These are phyloP conservation scores for Mentha longifolia DNA, from an alignment of 257 asterid genomes.

Conservation along the genomic window DNA sequence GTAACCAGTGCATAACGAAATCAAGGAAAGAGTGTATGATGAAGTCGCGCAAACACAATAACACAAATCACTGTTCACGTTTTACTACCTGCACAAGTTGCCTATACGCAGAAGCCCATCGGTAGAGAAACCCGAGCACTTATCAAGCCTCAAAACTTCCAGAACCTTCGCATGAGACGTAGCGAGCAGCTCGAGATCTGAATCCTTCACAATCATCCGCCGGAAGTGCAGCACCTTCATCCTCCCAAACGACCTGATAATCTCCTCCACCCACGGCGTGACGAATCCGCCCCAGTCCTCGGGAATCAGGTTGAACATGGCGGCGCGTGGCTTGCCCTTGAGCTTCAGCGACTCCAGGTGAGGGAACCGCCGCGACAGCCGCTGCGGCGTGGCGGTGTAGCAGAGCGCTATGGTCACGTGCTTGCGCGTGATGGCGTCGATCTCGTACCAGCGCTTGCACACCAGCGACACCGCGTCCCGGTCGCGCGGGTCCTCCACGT, in stretches of 20 bases:
- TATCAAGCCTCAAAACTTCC: slow-evolving; percentile 69
- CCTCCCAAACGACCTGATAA: slow-evolving; percentile 40
- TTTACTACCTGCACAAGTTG: slow-evolving; percentile 61
- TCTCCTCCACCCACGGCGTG: slow-evolving; percentile 73
- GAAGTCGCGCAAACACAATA: neutral
- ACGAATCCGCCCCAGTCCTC: slow-evolving; percentile 89
- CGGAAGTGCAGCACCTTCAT: slow-evolving; percentile 74
- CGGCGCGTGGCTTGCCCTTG: slow-evolving; percentile 91
- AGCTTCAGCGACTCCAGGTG: slow-evolving; percentile 76
- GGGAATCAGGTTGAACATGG: slow-evolving; percentile 80
- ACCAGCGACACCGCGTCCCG: slow-evolving; percentile 64
- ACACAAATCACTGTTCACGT: neutral
- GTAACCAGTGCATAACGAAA: neutral
- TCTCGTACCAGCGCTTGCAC: slow-evolving; percentile 60
- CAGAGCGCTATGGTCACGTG: slow-evolving; percentile 87
- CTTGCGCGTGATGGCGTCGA: slow-evolving; percentile 74
- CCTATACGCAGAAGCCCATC: slow-evolving; percentile 63
- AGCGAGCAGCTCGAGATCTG: slow-evolving; percentile 70
- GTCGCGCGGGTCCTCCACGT: slow-evolving; percentile 70
- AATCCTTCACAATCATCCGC: slow-evolving; percentile 76
- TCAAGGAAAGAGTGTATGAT: neutral
- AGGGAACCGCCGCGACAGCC: slow-evolving; percentile 62
- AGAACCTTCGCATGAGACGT: slow-evolving; percentile 41
- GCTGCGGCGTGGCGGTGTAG: slow-evolving; percentile 65
- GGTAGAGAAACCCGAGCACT: slow-evolving; percentile 86